Evolutionary conservation across 176 grass and related monocot species (phyloP).

Genomic region (Musa troglodytarum): DNA sequence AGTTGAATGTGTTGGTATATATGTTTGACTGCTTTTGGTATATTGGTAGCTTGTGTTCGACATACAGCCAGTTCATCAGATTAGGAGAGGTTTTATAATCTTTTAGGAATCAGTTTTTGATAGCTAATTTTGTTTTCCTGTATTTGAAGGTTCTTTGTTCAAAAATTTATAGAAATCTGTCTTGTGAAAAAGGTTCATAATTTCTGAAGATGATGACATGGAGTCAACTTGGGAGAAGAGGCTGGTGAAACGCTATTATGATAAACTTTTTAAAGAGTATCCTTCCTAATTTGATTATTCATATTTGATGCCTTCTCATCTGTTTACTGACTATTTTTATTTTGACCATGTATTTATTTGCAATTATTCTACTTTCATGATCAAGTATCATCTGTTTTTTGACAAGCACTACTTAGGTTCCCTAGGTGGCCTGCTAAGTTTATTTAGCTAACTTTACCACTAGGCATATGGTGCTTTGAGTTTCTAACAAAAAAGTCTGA

Average conservation of each 20-base stretch:
- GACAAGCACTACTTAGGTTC: neutral
- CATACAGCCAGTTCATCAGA: neutral
- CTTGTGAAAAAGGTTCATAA: constrained; percentile 55
- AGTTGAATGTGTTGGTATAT: neutral
- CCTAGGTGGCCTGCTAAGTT: neutral
- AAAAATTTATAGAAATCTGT: neutral
- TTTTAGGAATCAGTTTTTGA: neutral
- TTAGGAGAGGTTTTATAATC: neutral
- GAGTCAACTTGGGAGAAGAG: constrained; percentile 90
- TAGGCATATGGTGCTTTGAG: neutral
- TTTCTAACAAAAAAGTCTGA: neutral
- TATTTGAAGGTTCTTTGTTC: neutral
- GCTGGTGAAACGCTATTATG: constrained; percentile 83
- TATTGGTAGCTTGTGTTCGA: neutral
- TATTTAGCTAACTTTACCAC: neutral
- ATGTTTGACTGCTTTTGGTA: neutral
- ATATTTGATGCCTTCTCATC: neutral
- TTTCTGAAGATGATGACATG: constrained; percentile 86
- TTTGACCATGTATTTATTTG: neutral
- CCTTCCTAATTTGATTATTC: constrained; percentile 28
- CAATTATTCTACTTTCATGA: neutral
- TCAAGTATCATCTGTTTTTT: neutral
- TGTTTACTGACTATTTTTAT: neutral
- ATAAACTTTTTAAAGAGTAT: constrained; percentile 99
- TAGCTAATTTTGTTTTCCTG: neutral